Percentiles rank a stretch among this genome's conserved stretches.
These are phyloP conservation scores for Licmophora abbreviata DNA, from an alignment of 108 stramenopile genomes.

Conservation along the genomic window DNA sequence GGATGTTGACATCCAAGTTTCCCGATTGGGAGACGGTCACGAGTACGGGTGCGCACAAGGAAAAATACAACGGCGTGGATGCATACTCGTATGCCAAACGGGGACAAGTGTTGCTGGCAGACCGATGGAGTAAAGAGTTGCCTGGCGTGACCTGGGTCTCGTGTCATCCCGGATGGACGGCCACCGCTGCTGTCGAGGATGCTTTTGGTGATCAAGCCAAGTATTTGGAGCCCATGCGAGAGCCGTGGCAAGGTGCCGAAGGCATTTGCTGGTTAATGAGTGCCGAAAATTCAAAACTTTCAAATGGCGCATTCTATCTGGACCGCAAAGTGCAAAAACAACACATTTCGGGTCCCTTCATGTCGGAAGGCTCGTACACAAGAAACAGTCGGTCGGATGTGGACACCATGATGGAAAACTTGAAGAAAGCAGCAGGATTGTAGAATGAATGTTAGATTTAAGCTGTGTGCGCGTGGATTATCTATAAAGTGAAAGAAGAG, in stretches of 20 bases:
- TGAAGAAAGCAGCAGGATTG: constrained; percentile 36
- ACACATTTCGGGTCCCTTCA: constrained; percentile 81
- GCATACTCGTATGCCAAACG: constrained; percentile 90
- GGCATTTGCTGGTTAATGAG: constrained; percentile 80
- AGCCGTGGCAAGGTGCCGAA: constrained; percentile 87
- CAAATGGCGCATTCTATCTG: constrained; percentile 81
- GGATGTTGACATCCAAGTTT: constrained; percentile 89
- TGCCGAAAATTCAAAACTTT: constrained; percentile 38
- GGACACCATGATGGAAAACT: constrained; percentile 69
- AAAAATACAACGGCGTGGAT: constrained; percentile 70
- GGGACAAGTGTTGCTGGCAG: constrained; percentile 86
- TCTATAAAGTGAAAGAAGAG: background rate
- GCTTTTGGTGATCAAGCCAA: constrained; percentile 77
- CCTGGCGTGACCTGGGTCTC: constrained; percentile 50
- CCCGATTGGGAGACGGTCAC: constrained; percentile 74
- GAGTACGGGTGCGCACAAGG: constrained; percentile 24
- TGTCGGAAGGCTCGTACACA: constrained; percentile 72
- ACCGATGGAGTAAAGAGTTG: constrained; percentile 44
- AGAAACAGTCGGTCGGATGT: constrained; percentile 73
- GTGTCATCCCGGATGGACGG: constrained; percentile 77
- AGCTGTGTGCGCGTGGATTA: background rate
- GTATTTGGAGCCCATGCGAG: constrained; percentile 81
- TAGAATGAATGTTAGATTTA: constrained; percentile 11
- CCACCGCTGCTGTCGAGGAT: constrained; percentile 73
- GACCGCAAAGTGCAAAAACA: constrained; percentile 71